Evolutionary conservation across 306 rosid genomes (phyloP), one percentile per base, ranked within the genome.

Genomic region (Vigna trinervia): DNA sequence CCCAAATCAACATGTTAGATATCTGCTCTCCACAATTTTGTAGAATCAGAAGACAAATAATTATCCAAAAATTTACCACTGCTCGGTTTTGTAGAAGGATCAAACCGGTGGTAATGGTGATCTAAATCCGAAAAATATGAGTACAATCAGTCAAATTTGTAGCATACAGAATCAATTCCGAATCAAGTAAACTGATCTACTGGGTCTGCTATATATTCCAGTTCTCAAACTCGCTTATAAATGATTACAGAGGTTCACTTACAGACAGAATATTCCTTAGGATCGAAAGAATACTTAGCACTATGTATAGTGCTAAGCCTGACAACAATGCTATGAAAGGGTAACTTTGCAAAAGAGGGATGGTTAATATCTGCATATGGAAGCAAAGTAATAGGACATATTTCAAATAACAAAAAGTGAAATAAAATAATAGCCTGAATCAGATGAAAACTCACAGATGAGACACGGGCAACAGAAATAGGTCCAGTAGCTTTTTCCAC

Each of bases 61-160:
- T 43, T 50, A 39, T 71, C 22, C 1, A 70, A 50, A 78, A 32
- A 69, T 15, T 83, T 90, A 94, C 98, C 95, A 92, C 97, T 20
- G 84, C 93, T 84, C 76, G 84, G 53, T 93, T 93, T 88, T 93
- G 98, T 62, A 91, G 46, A 71, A 93, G 74, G 93, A 88, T 87
- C 66, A 92, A 7, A 43, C 48, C 48, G 3, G 48, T 43, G 2
- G 12, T 43, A 43, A 85, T 78, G 8, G 85, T 81, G 69, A 62
- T 62, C 88, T 85, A 67, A 12, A 63, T 60, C 50, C 73, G 20
- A 0, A 0, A 56, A 39, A 72, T 74, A 26, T 32, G 1, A 60
- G 32, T 6, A 10, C 41, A 67, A 63, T 26, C 3, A 2, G 15
- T 66, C 4, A 72, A 72, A 51, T 8, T 17, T 38, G 14, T 20